These are phyloP conservation scores for Vigna radiata DNA, from an alignment of 306 rosid species.

Conservation along the genomic window DNA sequence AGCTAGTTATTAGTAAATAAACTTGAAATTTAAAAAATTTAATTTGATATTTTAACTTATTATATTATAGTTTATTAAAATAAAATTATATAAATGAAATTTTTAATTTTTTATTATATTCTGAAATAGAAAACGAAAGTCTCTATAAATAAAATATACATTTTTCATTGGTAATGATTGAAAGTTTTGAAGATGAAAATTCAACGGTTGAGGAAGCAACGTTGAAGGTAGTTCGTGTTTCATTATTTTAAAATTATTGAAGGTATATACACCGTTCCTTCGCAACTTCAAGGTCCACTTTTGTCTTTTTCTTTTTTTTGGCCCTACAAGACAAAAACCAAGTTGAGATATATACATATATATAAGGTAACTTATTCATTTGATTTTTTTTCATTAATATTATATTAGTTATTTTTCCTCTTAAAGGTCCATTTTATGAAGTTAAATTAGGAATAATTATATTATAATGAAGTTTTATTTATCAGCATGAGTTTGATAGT, in stretches of 20 bases:
- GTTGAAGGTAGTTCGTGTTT: background rate
- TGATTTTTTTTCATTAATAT: no score
- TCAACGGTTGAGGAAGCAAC: slow-evolving; percentile 6
- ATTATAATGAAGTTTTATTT: no score
- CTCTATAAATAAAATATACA: background rate
- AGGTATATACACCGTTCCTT: background rate
- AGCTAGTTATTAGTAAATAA: no score
- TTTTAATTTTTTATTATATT: background rate
- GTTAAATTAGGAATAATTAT: no score
- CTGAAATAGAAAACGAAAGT: background rate
- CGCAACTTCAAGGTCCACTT: background rate
- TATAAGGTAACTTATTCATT: no score
- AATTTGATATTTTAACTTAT: no score
- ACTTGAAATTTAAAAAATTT: no score
- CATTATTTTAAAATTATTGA: background rate
- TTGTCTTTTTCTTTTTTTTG: background rate
- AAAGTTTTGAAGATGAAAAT: slow-evolving; percentile 19
- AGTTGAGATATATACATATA: background rate
- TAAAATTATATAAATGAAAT: no score
- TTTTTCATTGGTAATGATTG: background rate
- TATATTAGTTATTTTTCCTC: no score
- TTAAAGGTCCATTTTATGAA: no score
- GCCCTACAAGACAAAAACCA: background rate
- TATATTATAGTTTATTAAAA: no score
- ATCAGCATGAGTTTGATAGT: no score